These are phyloP conservation scores for Cnidoscolus chayamansa DNA, from an alignment of 441 rosid genomes.

Conservation along the genomic window DNA sequence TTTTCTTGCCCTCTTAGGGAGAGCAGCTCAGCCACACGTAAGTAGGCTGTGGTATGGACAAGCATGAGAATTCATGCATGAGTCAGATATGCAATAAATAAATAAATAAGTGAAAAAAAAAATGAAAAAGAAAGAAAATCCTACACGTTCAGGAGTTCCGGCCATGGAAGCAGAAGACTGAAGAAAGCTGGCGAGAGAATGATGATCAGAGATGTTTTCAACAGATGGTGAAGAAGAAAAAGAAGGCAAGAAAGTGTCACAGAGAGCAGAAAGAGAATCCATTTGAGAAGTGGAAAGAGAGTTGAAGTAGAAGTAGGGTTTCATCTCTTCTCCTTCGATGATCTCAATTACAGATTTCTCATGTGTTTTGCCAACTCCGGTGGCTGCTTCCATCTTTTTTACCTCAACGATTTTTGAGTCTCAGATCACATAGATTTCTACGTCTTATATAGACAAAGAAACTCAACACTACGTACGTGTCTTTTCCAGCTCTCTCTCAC, in stretches of 20 bases:
- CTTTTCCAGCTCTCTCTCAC: too few relatives aligned
- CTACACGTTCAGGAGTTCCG: constrained; percentile 61
- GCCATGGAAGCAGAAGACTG: constrained; percentile 64
- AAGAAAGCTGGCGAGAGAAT: not conserved
- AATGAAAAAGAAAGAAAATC: not conserved
- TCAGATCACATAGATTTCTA: too few relatives aligned
- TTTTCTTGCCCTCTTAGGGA: too few relatives aligned
- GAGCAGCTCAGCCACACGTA: too few relatives aligned
- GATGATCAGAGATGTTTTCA: constrained; percentile 3
- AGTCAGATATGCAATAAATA: not conserved
- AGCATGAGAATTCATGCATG: too few relatives aligned
- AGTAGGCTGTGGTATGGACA: too few relatives aligned
- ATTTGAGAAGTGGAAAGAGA: constrained; percentile 52
- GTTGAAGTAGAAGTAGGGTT: constrained; percentile 27
- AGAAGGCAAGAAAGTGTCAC: constrained; percentile 59
- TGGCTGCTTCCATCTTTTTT: too few relatives aligned
- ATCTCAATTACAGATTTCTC: not conserved
- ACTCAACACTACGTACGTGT: too few relatives aligned
- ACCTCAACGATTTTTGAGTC: too few relatives aligned
- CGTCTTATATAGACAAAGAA: too few relatives aligned
- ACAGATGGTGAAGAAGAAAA: constrained; percentile 38
- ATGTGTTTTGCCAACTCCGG: not conserved
- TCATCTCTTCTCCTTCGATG: not conserved
- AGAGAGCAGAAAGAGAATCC: constrained; percentile 63
- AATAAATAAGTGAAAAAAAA: not conserved